Conservation (phyloP, 208 protist species). For the Acanthamoeba lenticulata region DNA sequence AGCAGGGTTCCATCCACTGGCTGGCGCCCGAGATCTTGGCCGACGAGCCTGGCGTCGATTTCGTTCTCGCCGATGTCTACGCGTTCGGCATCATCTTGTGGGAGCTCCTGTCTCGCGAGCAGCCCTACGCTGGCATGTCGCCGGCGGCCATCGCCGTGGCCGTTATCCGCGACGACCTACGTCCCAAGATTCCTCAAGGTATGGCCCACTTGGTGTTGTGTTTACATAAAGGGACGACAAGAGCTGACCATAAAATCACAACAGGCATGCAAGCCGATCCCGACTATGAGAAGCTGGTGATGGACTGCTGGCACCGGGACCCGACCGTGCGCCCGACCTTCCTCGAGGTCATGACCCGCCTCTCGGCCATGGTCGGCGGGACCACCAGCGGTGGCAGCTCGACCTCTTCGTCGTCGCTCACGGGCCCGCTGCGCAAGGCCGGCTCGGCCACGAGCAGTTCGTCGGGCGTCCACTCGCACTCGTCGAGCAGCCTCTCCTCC, state of each 20-base stretch:
- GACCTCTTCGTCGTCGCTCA: neutral
- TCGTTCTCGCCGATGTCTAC: neutral
- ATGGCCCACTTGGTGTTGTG: no score
- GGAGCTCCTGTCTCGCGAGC: constrained; percentile 10
- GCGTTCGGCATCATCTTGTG: constrained; percentile 60
- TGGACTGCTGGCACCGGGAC: constrained; percentile 3
- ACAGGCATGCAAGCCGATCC: neutral
- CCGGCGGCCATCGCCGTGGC: constrained; percentile 31
- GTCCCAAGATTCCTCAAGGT: neutral
- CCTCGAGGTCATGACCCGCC: constrained; percentile 49
- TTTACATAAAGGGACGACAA: no score
- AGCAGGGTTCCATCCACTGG: neutral
- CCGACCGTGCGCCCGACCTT: constrained; percentile 58
- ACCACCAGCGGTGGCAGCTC: constrained; percentile 1
- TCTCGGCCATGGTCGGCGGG: neutral
- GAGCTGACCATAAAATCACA: no score
- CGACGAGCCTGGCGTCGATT: neutral
- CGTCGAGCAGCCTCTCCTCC: neutral
- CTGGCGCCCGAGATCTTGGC: neutral
- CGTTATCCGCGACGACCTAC: neutral
- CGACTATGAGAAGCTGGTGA: neutral
- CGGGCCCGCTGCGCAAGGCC: neutral
- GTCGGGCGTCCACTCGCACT: neutral
- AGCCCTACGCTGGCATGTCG: neutral
- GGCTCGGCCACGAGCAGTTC: neutral